Evolutionary conservation across 768 basidiomycete species (phyloP), one percentile per base, ranked within the genome.

Genomic region (Strobilomyces dryophilus): DNA sequence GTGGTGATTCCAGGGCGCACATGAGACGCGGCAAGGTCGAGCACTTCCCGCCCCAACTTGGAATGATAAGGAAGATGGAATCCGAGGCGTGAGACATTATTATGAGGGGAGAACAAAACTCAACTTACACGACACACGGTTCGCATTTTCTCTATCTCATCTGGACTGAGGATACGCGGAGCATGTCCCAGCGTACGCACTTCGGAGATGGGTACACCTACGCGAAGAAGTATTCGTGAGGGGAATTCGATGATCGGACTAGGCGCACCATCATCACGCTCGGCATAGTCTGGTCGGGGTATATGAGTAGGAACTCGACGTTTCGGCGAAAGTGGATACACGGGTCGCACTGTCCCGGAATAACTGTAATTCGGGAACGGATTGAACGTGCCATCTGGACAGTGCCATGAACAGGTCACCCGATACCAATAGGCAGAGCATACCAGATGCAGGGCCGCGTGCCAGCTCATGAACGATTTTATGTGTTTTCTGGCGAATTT

Each of bases 1-100:
- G 97, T 98, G 11, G 95, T 97, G 36, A 97, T 81, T 34, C 95
- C 97, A 17, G 94, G 91, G 40, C 80, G 77, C 55, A 98, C 75
- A 63, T 85, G 81, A 0, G 94, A 82, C 1, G 95, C 95, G 17
- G 91, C 87, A 52, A 91, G 77, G 68, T 98, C 95, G 20, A 99
- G 79, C n/a, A 99, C 86, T 73, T 99, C 92, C 45, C 97, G 77
- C 5, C 80, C 82, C 58, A 97, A 77, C 97, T 98, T 40, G 45
- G 49, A 36, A 49, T 49, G 27, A 45, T 11, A 47, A 45, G 4
- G 46, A n/a, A 27, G 18, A 8, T 24, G 36, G 24, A 45, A 47
- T 49, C 12, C 52, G 51, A 27, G 17, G 12, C 32, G 45, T n/a
- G n/a, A n/a, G 20, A 24, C 20, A 24, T n/a, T 31, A 27, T 4